Evolutionary conservation across 2,329 filamentous ascomycete species (phyloP).

Genomic region (Epichloe sp.): DNA sequence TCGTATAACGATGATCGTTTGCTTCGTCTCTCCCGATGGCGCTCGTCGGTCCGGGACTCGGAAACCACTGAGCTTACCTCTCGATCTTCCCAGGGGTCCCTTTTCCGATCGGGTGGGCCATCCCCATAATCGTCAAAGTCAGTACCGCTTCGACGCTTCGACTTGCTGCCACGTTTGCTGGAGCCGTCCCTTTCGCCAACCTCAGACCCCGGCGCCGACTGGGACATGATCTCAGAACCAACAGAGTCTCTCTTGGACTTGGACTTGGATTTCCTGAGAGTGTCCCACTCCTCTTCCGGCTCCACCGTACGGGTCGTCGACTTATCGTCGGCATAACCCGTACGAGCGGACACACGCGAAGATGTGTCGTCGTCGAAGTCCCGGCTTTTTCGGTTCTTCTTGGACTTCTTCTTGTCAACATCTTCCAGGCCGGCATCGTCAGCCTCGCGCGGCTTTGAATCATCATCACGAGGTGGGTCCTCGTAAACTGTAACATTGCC

Average conservation of each 20-base stretch:
- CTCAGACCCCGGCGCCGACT: constrained; percentile 23
- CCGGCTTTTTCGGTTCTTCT: constrained; percentile 17
- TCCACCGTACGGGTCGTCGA: constrained; percentile 5
- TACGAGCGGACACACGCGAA: constrained; percentile 15
- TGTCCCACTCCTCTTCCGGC: constrained; percentile 23
- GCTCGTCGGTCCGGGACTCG: constrained; percentile 24
- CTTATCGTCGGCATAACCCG: constrained; percentile 18
- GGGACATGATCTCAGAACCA: constrained; percentile 19
- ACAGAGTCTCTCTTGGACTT: constrained; percentile 23
- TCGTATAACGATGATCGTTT: constrained; percentile 16
- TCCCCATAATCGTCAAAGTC: constrained; percentile 21
- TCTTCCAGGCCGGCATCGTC: constrained; percentile 15
- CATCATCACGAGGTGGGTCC: constrained; percentile 8
- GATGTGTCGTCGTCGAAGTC: constrained; percentile 15
- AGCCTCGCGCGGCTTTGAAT: constrained; percentile 10
- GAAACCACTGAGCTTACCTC: constrained; percentile 38
- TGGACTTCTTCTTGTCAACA: constrained; percentile 11
- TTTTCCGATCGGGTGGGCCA: constrained; percentile 26
- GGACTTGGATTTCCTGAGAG: constrained; percentile 18
- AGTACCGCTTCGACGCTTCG: constrained; percentile 22
- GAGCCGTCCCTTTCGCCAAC: constrained; percentile 19
- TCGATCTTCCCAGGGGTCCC: constrained; percentile 29
- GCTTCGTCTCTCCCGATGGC: constrained; percentile 20
- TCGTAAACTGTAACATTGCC: constrained; percentile 12
- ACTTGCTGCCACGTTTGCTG: constrained; percentile 27